Base-by-base conservation (phyloP, 768 basidiomycete genomes). In the Mycena metata region DNA sequence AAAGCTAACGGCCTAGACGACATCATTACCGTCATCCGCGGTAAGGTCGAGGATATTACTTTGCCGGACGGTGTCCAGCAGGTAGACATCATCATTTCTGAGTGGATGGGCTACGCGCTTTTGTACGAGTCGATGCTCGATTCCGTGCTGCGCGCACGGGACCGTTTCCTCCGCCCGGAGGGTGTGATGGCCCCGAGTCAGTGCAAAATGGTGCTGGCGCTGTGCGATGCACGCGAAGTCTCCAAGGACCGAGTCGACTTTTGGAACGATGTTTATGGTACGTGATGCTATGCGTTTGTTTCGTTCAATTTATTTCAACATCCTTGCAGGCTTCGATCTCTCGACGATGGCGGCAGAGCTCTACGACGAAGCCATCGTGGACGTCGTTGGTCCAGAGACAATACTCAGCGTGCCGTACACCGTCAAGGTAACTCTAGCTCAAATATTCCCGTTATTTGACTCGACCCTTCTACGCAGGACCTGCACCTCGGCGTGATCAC, bases 61-160 rank as follows among this genome's bases (percentile, higher is more conserved):
- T 83, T 98, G 1, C 95, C 94, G 2, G 90, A 91, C 57, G 88
- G 81, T 59, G 81, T 91, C 55, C 82, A 86, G 12, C 83, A 94
- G 59, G 97, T 99, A 24, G 97, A 99, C 77, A 88, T 99, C 66
- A 96, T 99, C 78, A 84, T 99, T 57, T 96, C 95, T 5, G 97
- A 99, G 79, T 99, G 97, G 97, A 98, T 98, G 97, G 96, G 91
- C 17, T 95, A 95, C 74, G 91, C 91, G 1, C 83, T 95, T 24
- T 86, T 98, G 23, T 98, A 98, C 79, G 97, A 99, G 79, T 94
- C 93, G 47, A 98, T 99, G 97, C 87, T 99, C 39, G 97, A 98
- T 78, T 97, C 96, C 2, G 97, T 99, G 19, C 83, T 99, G 21
- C 81, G 83, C 68, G 97, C 97, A 0, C 87, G 97, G 19, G 96